phyloP scores from a whole-genome alignment of 805 yeast genomes.

The Yarrowia phangngaensis region DNA sequence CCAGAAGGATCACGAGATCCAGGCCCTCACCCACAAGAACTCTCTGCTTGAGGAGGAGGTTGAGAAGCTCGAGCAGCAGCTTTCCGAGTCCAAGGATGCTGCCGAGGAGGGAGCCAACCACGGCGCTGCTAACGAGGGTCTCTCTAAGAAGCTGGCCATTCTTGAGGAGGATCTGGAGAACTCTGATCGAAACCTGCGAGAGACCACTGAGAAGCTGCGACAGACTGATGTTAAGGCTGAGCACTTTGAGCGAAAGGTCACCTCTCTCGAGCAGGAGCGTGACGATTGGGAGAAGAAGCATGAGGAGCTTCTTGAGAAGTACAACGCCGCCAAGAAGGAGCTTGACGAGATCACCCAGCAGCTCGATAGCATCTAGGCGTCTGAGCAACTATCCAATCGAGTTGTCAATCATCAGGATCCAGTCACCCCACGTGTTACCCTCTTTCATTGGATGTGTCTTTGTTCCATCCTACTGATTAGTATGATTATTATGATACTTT shows the following conservation, averaged over 20 bases:
- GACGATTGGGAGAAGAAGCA: constrained; percentile 85
- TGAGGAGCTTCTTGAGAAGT: constrained; percentile 80
- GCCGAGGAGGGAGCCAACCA: constrained; percentile 89
- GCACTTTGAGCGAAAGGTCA: constrained; percentile 89
- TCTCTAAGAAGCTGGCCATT: constrained; percentile 81
- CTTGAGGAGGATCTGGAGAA: constrained; percentile 89
- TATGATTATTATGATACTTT: constrained; percentile 23
- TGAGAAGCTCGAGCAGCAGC: constrained; percentile 64
- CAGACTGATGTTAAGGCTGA: constrained; percentile 95
- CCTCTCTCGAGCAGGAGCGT: constrained; percentile 87
- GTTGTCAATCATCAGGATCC: constrained; percentile 14
- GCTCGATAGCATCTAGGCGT: constrained; percentile 58
- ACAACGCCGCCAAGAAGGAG: constrained; percentile 82
- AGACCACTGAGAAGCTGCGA: constrained; percentile 88
- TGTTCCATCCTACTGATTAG: constrained; percentile 15
- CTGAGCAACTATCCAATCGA: constrained; percentile 5
- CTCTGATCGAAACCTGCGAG: constrained; percentile 85
- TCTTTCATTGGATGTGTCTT: constrained; percentile 19
- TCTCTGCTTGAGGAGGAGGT: constrained; percentile 80
- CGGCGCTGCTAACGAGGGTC: constrained; percentile 84
- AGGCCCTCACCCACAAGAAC: constrained; percentile 87
- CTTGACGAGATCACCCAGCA: constrained; percentile 95
- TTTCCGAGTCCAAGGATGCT: constrained; percentile 71
- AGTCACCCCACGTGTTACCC: constrained; percentile 26
- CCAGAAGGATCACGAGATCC: constrained; percentile 93